These are phyloP conservation scores for Akanthomyces dipterigenus DNA, from an alignment of 2,329 filamentous ascomycete species.

Conservation along the genomic window DNA sequence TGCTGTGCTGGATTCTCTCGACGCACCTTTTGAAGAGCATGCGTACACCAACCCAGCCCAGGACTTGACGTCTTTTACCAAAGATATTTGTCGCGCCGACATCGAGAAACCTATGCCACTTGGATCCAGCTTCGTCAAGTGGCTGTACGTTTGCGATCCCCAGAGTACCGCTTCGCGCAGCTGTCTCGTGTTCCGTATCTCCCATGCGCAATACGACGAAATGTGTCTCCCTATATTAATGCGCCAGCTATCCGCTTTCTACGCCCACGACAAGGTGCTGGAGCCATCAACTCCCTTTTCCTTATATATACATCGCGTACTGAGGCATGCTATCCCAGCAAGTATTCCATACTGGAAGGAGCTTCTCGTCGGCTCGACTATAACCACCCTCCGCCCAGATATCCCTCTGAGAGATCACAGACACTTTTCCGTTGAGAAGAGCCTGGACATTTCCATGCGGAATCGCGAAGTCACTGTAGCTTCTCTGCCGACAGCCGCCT, in stretches of 20 bases:
- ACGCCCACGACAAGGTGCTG: slow-evolving; percentile 19
- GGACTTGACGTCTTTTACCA: slow-evolving; percentile 33
- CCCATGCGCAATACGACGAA: slow-evolving; percentile 64
- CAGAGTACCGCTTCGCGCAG: slow-evolving; percentile 22
- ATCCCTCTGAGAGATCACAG: slow-evolving; percentile 28
- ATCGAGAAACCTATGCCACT: slow-evolving; percentile 48
- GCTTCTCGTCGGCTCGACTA: slow-evolving; percentile 48
- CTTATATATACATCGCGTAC: slow-evolving; percentile 36
- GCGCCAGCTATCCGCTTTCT: slow-evolving; percentile 49
- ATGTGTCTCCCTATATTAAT: slow-evolving; percentile 59
- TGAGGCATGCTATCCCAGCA: slow-evolving; percentile 34
- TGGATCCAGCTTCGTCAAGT: slow-evolving; percentile 55
- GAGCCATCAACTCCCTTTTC: slow-evolving; percentile 36
- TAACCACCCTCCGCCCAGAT: slow-evolving; percentile 37
- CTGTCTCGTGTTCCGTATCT: slow-evolving; percentile 54
- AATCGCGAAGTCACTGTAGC: slow-evolving; percentile 53
- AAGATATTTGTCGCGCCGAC: slow-evolving; percentile 48
- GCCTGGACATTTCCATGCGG: slow-evolving; percentile 40
- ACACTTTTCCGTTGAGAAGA: slow-evolving; percentile 36
- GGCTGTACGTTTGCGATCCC: slow-evolving; percentile 41
- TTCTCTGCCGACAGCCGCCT: slow-evolving; percentile 60
- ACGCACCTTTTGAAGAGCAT: slow-evolving; percentile 45
- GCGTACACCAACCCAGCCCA: slow-evolving; percentile 42
- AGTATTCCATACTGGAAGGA: slow-evolving; percentile 55
- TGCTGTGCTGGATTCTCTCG: slow-evolving; percentile 51